A percentile compares a stretch with the other conserved stretches of the same genome.
phyloP scores from a whole-genome alignment of 768 basidiomycete genomes.

The Trichaptum fuscoviolaceum region DNA sequence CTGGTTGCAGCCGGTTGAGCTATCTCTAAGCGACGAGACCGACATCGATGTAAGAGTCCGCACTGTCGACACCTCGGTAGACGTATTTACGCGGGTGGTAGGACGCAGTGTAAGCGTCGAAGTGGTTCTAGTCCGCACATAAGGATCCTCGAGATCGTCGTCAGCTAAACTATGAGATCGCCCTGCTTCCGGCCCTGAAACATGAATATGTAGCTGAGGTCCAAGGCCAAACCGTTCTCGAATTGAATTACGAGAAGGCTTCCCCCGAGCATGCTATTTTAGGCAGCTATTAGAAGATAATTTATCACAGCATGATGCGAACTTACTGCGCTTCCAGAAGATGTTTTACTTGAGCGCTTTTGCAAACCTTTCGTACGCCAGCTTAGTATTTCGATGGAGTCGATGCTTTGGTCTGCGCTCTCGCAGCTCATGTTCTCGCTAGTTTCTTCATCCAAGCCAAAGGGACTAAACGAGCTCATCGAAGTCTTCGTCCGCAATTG shows the following conservation, averaged over 20 bases:
- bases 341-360: not conserved
- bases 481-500: not conserved
- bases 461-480: not conserved
- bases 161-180: not conserved
- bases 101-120: not conserved
- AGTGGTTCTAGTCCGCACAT: not conserved
- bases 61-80: not conserved
- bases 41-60: not conserved
- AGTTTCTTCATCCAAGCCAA: not conserved
- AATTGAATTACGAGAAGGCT: constrained; percentile 1
- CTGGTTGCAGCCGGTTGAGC: not conserved
- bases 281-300: not conserved
- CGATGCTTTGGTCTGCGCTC: not conserved
- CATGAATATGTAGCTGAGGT: constrained; percentile 1
- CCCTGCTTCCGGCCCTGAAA: not conserved
- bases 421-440: not conserved
- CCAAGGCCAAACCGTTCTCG: constrained; percentile 4
- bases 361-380: constrained; percentile 1
- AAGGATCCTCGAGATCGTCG: not conserved
- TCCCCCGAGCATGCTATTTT: constrained; percentile 1
- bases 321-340: not conserved
- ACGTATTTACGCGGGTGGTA: not conserved
- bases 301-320: not conserved
- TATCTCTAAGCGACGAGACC: not conserved
- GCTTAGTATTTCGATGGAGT: constrained; percentile 2